phyloP scores from a whole-genome alignment of 805 yeast species.

The Starmerella bombi region DNA sequence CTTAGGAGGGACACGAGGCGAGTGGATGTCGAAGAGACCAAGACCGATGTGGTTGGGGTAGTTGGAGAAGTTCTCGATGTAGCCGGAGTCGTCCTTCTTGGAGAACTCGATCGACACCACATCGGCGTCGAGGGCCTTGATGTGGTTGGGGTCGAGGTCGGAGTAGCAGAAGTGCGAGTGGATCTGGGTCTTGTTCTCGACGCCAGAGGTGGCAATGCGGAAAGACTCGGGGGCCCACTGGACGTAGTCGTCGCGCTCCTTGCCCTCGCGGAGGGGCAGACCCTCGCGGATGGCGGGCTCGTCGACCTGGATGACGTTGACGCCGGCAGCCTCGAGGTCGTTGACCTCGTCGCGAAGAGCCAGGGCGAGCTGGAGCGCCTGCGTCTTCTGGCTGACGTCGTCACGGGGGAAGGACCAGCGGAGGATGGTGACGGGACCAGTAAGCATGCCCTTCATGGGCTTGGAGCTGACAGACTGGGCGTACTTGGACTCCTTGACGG shows the following conservation, averaged over 20 bases:
- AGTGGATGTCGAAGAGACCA: constrained; percentile 97
- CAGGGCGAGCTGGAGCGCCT: constrained; percentile 91
- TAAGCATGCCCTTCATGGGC: constrained; percentile 99
- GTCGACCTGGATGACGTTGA: constrained; percentile 95
- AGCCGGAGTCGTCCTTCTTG: constrained; percentile 97
- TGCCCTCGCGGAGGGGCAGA: constrained; percentile 96
- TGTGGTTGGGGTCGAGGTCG: constrained; percentile 97
- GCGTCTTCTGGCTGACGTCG: constrained; percentile 83
- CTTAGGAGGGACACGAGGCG: constrained; percentile 98
- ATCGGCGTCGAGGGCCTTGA: constrained; percentile 98
- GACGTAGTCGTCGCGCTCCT: constrained; percentile 91
- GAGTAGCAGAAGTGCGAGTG: constrained; percentile 99
- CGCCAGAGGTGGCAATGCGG: constrained; percentile 99
- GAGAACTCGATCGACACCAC: constrained; percentile 98
- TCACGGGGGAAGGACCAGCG: constrained; percentile 99
- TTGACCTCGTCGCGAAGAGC: constrained; percentile 97
- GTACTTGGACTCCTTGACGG: constrained; percentile 97
- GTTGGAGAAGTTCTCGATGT: constrained; percentile 92
- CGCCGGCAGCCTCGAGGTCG: constrained; percentile 97
- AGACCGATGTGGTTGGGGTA: constrained; percentile 99
- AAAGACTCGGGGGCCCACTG: constrained; percentile 99
- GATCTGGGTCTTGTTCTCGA: constrained; percentile 85
- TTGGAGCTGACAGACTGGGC: constrained; percentile 92
- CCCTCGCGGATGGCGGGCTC: constrained; percentile 99
- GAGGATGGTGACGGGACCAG: constrained; percentile 98